Base-by-base conservation (phyloP, 192 early-diverging fungal genomes). In the Coemansia reversa region DNA sequence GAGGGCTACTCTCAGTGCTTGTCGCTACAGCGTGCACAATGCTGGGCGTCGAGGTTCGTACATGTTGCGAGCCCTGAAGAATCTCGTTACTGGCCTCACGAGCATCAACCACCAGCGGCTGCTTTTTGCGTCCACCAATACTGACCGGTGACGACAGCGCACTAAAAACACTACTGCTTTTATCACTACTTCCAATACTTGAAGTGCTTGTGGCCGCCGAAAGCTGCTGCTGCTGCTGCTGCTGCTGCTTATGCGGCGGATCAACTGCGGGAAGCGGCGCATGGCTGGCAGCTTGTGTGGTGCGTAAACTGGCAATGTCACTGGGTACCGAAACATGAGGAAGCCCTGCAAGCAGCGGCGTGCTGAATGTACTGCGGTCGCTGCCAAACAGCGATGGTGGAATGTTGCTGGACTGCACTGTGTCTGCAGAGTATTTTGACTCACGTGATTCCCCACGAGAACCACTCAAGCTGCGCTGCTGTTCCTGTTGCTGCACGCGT, bases 381-480 rank as follows among this genome's bases (percentile, higher is more conserved):
- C 69, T 72, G 62, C 78, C 78, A 62, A 66, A 81, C 51, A 81
- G 69, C 59, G 78, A 81, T 23, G 78, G 78, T 30, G 73, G 60
- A 12, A 72, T 55, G 60, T 81, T 81, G 74, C 78, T 81, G 20
- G 78, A 81, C 63, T 69, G 72, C 30, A 51, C 65, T 1, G 72
- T 74, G 52, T 39, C 72, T 11, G 29, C 53, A 29, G 77, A 74
- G 54, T 71, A 56, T 65, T 75, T 70, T 9, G 77, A 74, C 2
- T 65, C 72, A 32, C 52, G 62, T 3, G 71, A 66, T 9, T 27
- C 58, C 7, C 39, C 39, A 16, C 35, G 60, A 7, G 67, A 61
- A 49, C 58, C 65, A 48, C 62, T 63, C 39, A 8, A 69, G 47
- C 0, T 20, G 51, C n/a, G 63, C 47, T 23, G 66, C 52, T 30